Conservation (phyloP, 148 eudicot genomes). For the Cornus florida region DNA sequence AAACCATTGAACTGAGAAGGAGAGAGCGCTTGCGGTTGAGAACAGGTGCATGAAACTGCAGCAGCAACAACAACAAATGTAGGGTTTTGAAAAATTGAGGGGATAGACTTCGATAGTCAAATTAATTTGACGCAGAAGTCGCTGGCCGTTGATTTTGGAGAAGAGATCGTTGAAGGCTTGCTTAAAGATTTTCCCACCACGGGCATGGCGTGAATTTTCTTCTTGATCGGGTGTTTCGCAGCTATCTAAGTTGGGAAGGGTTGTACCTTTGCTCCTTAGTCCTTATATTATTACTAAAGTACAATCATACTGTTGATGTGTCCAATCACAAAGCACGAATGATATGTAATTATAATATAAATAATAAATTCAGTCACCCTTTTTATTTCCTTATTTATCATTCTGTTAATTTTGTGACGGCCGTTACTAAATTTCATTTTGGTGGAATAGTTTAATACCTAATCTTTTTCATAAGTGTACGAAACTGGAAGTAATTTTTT, state of each 20-base stretch:
- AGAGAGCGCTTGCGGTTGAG: not conserved
- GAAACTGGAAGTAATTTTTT: no score
- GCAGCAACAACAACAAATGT: not conserved
- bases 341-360: no score
- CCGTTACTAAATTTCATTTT: no score
- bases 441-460: no score
- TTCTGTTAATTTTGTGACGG: no score
- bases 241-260: not conserved
- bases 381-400: no score
- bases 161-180: not conserved
- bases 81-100: not conserved
- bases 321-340: no score
- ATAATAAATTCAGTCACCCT: no score
- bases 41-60: not conserved
- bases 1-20: constrained; percentile 3
- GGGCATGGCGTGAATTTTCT: not conserved
- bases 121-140: not conserved
- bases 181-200: not conserved
- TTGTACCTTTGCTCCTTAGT: constrained; percentile 10
- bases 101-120: not conserved
- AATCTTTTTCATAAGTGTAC: no score
- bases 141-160: not conserved
- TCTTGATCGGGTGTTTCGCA: not conserved
- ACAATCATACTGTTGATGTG: no score
- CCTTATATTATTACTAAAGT: no score